phyloP scores from a whole-genome alignment of 805 yeast species.

The Metschnikowia koreensis region DNA sequence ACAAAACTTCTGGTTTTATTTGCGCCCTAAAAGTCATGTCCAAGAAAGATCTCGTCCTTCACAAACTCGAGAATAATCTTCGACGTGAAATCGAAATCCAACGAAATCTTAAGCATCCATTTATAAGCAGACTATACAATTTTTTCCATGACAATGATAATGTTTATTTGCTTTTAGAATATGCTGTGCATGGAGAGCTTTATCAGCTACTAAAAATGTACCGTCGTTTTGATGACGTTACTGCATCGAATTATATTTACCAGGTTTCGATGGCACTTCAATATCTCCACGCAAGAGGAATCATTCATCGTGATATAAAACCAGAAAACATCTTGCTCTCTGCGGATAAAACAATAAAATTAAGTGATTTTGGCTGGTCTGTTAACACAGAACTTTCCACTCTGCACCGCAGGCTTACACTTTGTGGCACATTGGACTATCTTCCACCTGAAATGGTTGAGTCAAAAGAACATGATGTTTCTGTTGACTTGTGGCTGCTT shows the following conservation, averaged over 20 bases:
- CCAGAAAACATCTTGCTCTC: slow-evolving; percentile 89
- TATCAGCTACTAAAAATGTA: slow-evolving; percentile 67
- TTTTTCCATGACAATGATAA: slow-evolving; percentile 79
- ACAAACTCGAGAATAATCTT: slow-evolving; percentile 80
- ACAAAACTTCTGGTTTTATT: slow-evolving; percentile 68
- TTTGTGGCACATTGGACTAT: slow-evolving; percentile 95
- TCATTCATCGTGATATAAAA: slow-evolving; percentile 90
- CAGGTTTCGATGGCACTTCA: slow-evolving; percentile 81
- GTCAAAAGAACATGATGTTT: slow-evolving; percentile 69
- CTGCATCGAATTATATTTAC: slow-evolving; percentile 74
- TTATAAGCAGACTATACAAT: slow-evolving; percentile 77
- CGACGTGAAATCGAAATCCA: slow-evolving; percentile 92
- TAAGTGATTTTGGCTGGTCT: slow-evolving; percentile 97
- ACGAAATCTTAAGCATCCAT: slow-evolving; percentile 70
- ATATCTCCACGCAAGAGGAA: slow-evolving; percentile 74
- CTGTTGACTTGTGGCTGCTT: slow-evolving; percentile 89
- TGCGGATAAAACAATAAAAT: slow-evolving; percentile 70
- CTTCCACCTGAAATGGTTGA: slow-evolving; percentile 95
- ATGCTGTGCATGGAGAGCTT: slow-evolving; percentile 81
- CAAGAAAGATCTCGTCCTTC: slow-evolving; percentile 70
- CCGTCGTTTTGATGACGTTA: slow-evolving; percentile 66
- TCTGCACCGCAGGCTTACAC: slow-evolving; percentile 46
- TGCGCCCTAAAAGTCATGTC: slow-evolving; percentile 93
- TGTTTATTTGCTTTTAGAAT: slow-evolving; percentile 83
- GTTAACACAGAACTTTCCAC: slow-evolving; percentile 43